phyloP scores from a whole-genome alignment of 2,329 filamentous ascomycete species.

The Trichoderma harzianum region DNA sequence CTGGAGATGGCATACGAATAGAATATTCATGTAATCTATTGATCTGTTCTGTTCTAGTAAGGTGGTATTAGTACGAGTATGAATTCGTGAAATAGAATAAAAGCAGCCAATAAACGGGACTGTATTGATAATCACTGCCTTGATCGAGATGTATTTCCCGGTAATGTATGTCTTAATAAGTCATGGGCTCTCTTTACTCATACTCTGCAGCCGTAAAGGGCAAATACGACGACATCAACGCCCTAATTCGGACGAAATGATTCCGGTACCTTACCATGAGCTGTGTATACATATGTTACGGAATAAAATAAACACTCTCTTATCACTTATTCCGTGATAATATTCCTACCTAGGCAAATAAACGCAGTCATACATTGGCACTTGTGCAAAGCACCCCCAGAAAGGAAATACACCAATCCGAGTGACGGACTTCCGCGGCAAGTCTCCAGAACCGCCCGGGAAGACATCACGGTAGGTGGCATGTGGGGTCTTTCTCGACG shows the following conservation, averaged over 20 bases:
- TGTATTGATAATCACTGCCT: background rate
- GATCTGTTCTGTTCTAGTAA: background rate
- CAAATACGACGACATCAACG: background rate
- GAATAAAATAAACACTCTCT: background rate
- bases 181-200: background rate
- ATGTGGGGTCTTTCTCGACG: background rate
- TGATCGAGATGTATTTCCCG: background rate
- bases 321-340: background rate
- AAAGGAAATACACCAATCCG: background rate
- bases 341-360: background rate
- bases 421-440: background rate
- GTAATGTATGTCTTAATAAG: background rate
- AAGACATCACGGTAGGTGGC: slow-evolving; percentile 2
- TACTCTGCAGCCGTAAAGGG: background rate
- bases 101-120: background rate
- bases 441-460: background rate
- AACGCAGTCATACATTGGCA: background rate
- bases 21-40: background rate
- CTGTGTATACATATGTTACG: background rate
- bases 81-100: background rate
- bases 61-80: background rate
- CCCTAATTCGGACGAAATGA: background rate
- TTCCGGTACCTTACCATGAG: background rate
- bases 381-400: background rate
- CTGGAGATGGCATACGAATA: background rate